Evolutionary conservation across 148 eudicot genomes (phyloP).

Genomic region (Chenopodium album): DNA sequence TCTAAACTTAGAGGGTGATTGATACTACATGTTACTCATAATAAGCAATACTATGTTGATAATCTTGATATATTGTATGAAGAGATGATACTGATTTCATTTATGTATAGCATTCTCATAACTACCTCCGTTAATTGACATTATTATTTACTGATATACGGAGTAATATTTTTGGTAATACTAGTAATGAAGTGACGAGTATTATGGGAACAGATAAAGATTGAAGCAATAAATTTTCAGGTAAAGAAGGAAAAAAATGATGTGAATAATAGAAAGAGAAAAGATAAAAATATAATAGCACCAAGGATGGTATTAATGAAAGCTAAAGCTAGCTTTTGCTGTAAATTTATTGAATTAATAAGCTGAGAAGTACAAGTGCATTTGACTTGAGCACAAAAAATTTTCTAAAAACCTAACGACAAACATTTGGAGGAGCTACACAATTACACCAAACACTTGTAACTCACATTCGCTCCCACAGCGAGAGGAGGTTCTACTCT

Average conservation of each 20-base stretch:
- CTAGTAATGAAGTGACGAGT: no score
- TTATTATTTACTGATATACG: no score
- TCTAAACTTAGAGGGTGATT: no score
- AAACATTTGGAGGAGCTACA: conserved; percentile 5
- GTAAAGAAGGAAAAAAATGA: background rate
- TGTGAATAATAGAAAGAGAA: background rate
- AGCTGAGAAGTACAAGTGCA: background rate
- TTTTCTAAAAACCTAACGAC: conserved; percentile 4
- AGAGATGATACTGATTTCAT: no score
- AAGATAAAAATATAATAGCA: background rate
- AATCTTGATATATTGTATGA: no score
- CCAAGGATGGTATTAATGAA: background rate
- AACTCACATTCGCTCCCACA: background rate
- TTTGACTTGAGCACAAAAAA: conserved; percentile 1
- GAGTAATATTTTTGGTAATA: no score
- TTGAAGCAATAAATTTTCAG: no score
- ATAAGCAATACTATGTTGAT: no score
- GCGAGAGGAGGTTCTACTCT: background rate
- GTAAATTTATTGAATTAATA: conserved; percentile 2
- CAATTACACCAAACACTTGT: background rate
- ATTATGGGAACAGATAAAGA: no score
- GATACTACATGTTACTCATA: no score
- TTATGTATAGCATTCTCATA: no score
- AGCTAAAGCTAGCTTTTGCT: background rate
- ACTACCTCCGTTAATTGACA: no score